phyloP scores from a whole-genome alignment of 257 asterid species.

The Misopates orontium region DNA sequence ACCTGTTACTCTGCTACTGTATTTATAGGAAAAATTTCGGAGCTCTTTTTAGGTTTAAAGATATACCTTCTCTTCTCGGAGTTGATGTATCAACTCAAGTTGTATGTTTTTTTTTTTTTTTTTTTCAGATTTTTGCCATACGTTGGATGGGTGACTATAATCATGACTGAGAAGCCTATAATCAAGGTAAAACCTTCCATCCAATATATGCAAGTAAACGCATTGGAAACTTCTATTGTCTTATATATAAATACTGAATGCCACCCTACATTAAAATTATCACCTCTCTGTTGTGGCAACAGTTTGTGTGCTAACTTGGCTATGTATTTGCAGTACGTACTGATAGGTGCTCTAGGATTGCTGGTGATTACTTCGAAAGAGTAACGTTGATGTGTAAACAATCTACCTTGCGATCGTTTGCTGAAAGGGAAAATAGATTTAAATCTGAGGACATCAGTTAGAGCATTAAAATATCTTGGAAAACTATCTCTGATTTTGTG shows the following conservation, averaged over 20 bases:
- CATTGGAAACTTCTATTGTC: neutral
- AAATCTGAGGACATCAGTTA: neutral
- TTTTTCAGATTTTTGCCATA: constrained; percentile 86
- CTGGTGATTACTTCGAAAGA: constrained; percentile 95
- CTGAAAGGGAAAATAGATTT: neutral
- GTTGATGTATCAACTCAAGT: constrained; percentile 3
- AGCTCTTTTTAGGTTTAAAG: constrained; percentile 13
- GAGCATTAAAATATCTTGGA: constrained; percentile 17
- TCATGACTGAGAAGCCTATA: constrained; percentile 98
- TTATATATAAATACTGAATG: neutral
- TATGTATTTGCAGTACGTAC: constrained; percentile 64
- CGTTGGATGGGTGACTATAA: constrained; percentile 98
- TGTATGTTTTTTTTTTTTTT: constrained; percentile 24
- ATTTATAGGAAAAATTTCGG: constrained; percentile 11
- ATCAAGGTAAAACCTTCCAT: constrained; percentile 66
- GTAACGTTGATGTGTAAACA: constrained; percentile 26
- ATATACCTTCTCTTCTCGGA: constrained; percentile 15
- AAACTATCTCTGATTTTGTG: constrained; percentile 20
- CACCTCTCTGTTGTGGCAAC: neutral
- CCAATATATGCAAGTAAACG: neutral
- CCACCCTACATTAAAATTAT: neutral
- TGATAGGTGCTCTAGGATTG: constrained; percentile 90
- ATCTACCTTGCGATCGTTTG: neutral
- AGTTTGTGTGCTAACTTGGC: constrained; percentile 17
- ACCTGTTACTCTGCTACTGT: constrained; percentile 4